phyloP scores from a whole-genome alignment of 2,329 filamentous ascomycete genomes.

The Clathrospora elynae region DNA sequence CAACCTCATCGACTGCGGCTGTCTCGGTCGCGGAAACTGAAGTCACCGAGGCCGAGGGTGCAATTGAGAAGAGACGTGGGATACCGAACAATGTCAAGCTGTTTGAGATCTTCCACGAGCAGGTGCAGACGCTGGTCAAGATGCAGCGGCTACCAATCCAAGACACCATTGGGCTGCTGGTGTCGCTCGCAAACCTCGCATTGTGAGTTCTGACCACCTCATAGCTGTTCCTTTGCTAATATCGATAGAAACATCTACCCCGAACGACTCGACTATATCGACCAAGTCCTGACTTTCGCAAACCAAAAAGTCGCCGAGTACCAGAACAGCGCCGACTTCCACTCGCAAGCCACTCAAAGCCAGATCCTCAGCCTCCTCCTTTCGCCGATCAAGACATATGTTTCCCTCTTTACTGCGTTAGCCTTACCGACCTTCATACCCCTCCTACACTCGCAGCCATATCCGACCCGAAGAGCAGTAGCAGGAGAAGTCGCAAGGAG shows the following conservation, averaged over 20 bases:
- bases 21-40: slow-evolving; percentile 45
- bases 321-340: slow-evolving; percentile 92
- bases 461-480: slow-evolving; percentile 86
- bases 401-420: slow-evolving; percentile 94
- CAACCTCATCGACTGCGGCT: slow-evolving; percentile 37
- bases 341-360: slow-evolving; percentile 83
- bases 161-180: slow-evolving; percentile 89
- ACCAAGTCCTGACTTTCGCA: slow-evolving; percentile 90
- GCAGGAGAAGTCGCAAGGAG: slow-evolving; percentile 85
- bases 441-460: slow-evolving; percentile 87
- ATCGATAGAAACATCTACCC: slow-evolving; percentile 80
- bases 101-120: slow-evolving; percentile 96
- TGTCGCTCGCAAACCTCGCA: slow-evolving; percentile 91
- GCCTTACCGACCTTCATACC: slow-evolving; percentile 91
- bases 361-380: slow-evolving; percentile 89
- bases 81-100: slow-evolving; percentile 82
- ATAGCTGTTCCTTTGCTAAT: slow-evolving; percentile 28
- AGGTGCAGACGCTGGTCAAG: slow-evolving; percentile 91
- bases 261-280: slow-evolving; percentile 87
- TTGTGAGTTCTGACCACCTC: slow-evolving; percentile 57
- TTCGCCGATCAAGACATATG: slow-evolving; percentile 85
- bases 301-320: slow-evolving; percentile 85
- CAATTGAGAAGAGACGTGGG: slow-evolving; percentile 55
- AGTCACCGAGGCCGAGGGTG: slow-evolving; percentile 49
- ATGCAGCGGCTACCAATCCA: slow-evolving; percentile 89